Evolutionary conservation across 2,329 filamentous ascomycete genomes (phyloP).

Genomic region (Nothopassalora personata): DNA sequence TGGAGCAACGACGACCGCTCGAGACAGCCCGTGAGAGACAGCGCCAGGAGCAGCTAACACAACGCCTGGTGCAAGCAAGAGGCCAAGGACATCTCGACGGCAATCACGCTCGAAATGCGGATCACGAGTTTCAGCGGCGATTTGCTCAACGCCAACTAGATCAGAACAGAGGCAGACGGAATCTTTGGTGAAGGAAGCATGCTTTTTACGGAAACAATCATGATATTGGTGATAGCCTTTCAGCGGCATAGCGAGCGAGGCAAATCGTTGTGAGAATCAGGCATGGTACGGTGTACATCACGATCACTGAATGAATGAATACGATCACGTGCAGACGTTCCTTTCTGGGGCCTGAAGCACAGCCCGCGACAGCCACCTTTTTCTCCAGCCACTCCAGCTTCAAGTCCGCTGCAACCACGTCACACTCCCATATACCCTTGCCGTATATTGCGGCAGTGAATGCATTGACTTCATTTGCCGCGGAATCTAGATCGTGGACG

Average conservation of each 20-base stretch:
- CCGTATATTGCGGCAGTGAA: slow-evolving; percentile 9
- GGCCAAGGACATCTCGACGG: not conserved
- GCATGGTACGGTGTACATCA: not conserved
- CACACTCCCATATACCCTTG: slow-evolving; percentile 10
- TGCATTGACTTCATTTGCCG: not conserved
- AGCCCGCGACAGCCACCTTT: not conserved
- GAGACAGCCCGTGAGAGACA: too few relatives aligned
- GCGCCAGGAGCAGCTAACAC: not conserved
- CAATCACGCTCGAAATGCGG: not conserved
- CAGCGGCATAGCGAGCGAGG: slow-evolving; percentile 7
- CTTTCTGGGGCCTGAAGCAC: not conserved
- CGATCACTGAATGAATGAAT: not conserved
- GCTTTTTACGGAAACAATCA: not conserved
- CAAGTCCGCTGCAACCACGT: slow-evolving; percentile 8
- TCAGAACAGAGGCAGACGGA: not conserved
- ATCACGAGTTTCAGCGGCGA: not conserved
- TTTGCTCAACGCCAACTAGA: not conserved
- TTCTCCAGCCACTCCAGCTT: slow-evolving; percentile 2
- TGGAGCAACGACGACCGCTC: too few relatives aligned
- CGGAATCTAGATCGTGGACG: not conserved
- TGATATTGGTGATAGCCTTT: not conserved
- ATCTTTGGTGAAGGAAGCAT: not conserved
- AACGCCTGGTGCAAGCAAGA: not conserved
- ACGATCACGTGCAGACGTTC: not conserved
- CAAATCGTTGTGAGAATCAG: not conserved